Evolutionary conservation across 2,329 filamentous ascomycete species (phyloP), one percentile per base, ranked within the genome.

Genomic region (Diaporthe vaccinii): DNA sequence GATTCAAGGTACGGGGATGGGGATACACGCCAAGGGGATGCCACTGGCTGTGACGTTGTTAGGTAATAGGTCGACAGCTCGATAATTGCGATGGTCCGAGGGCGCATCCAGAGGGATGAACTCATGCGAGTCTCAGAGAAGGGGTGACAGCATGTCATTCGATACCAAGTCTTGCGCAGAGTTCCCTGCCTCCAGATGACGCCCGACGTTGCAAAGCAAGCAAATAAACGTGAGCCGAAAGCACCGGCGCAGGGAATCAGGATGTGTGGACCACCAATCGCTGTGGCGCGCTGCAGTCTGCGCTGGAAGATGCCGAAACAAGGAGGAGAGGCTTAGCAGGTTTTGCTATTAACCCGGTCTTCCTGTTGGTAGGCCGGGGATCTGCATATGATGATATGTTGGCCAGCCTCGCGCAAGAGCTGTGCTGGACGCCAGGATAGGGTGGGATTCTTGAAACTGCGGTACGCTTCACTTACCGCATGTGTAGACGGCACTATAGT

Each of bases 251-350:
- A 55, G 65, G 65, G 65, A 41, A 39, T 41, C 20, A 8, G 65
- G 65, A n/a, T 41, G 0, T 41, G n/a, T 28, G 65, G 41, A 28
- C 65, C 6, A 53, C 65, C 65, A 69, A 69, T 69, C 65, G 49
- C 65, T 55, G 65, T 41, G n/a, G 34, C 14, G 49, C n/a, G 36
- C 46, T 14, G 49, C n/a, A n/a, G 2, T 55, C 22, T 41, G 49
- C n/a, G 65, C 49, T 53, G 65, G 65, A 53, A 69, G 65, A 69
- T 34, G 65, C 34, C 65, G 65, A 69, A 69, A 69, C 65, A 69
- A 69, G 49, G 65, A 69, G 65, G 65, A 69, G 49, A 69, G 65
- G 65, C 65, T 68, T 68, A 68, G 65, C 65, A 68, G 34, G 65
- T 68, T 39, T 53, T 53, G 31, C 46, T 68, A 68, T 68, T 17